phyloP scores from a whole-genome alignment of 2,329 filamentous ascomycete genomes.

The Stenocarpella maydis region DNA sequence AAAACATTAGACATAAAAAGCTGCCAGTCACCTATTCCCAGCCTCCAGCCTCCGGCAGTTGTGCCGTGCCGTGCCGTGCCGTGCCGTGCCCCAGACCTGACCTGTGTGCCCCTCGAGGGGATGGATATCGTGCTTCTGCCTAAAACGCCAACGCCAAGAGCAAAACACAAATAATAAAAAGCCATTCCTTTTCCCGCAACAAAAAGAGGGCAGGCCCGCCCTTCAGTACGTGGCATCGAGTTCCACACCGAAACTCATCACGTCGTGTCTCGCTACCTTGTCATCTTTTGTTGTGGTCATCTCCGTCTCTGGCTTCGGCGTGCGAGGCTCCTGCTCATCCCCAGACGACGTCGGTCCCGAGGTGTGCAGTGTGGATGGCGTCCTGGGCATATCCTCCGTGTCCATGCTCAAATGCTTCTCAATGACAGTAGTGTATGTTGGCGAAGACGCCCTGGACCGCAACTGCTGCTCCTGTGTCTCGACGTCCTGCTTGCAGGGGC shows the following conservation, averaged over 20 bases:
- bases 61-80: slow-evolving; percentile 19
- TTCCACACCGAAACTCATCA: slow-evolving; percentile 30
- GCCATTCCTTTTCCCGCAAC: slow-evolving; percentile 21
- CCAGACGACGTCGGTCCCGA: slow-evolving; percentile 39
- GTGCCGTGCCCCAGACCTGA: slow-evolving; percentile 26
- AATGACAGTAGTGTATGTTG: slow-evolving; percentile 41
- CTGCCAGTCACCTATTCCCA: slow-evolving; percentile 14
- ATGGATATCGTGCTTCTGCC: slow-evolving; percentile 18
- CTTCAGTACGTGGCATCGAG: slow-evolving; percentile 1
- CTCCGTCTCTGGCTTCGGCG: slow-evolving; percentile 39
- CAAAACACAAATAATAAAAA: neutral
- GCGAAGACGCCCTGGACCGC: slow-evolving; percentile 38
- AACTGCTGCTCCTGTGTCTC: slow-evolving; percentile 29
- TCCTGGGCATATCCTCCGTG: slow-evolving; percentile 32
- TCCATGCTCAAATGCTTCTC: slow-evolving; percentile 35
- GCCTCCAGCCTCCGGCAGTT: neutral
- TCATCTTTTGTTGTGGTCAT: slow-evolving; percentile 27
- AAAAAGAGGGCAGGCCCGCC: neutral
- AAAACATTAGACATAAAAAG: slow-evolving; percentile 36
- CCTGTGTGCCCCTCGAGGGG: slow-evolving; percentile 22
- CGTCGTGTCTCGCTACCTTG: slow-evolving; percentile 29
- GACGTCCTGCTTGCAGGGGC: slow-evolving; percentile 25
- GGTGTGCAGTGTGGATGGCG: slow-evolving; percentile 36
- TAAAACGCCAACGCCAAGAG: slow-evolving; percentile 29
- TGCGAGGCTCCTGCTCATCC: slow-evolving; percentile 42